A percentile compares a stretch with the other conserved stretches of the same genome.
Evolutionary conservation across 441 rosid species (phyloP).

Genomic region (Euphorbia corollata): DNA sequence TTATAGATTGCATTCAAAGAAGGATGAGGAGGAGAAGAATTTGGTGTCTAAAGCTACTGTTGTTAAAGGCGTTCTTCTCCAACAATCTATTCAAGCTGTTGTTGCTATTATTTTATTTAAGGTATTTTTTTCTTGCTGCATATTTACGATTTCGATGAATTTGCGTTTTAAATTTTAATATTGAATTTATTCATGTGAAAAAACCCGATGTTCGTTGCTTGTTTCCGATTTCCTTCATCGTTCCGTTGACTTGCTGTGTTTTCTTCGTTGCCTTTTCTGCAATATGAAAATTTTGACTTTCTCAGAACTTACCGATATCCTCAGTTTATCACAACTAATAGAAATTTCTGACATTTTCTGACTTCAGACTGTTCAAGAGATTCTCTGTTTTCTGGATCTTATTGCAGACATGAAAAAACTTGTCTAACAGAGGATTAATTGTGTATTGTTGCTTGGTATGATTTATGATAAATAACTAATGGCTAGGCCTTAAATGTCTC

Average conservation of each 20-base stretch:
- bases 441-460: neutral
- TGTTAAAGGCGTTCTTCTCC: conserved; percentile 70
- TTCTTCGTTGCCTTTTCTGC: neutral
- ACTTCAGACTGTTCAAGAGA: neutral
- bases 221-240: neutral
- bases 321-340: neutral
- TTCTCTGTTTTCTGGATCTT: neutral
- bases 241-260: neutral
- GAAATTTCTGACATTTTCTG: neutral
- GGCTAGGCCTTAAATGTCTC: neutral
- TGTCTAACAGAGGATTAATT: conserved; percentile 3
- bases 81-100: conserved; percentile 64
- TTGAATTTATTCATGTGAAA: neutral
- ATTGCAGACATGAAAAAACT: neutral
- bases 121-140: conserved; percentile 26
- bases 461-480: neutral
- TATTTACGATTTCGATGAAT: neutral
- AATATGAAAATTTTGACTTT: neutral
- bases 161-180: neutral
- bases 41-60: conserved; percentile 61
- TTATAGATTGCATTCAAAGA: conserved; percentile 64
- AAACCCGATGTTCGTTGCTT: neutral
- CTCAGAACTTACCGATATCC: neutral
- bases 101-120: conserved; percentile 68
- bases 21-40: conserved; percentile 73